Evolutionary conservation across 352 stramenopile species (phyloP).

Genomic region (Phytophthora syringae): DNA sequence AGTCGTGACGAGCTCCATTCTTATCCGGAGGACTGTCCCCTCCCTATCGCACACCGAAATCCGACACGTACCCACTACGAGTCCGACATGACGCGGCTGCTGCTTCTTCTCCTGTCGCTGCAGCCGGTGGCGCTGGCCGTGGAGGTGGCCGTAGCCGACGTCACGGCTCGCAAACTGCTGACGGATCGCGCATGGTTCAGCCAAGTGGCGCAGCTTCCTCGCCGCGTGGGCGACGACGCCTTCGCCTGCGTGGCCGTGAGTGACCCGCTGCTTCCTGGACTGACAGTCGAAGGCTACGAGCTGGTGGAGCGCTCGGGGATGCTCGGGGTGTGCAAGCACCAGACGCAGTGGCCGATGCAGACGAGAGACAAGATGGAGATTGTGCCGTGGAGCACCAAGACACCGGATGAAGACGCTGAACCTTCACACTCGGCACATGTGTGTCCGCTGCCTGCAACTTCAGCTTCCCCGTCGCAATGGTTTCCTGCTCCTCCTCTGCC

Average conservation of each 20-base stretch:
- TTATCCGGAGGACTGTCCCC: not conserved
- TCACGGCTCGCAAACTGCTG: slow-evolving; percentile 38
- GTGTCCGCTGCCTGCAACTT: slow-evolving; percentile 28
- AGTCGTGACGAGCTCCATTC: too few relatives aligned
- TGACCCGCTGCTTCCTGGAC: slow-evolving; percentile 45
- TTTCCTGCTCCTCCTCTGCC: slow-evolving; percentile 27
- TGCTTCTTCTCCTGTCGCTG: slow-evolving; percentile 21
- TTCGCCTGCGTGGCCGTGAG: slow-evolving; percentile 39
- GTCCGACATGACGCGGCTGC: slow-evolving; percentile 15
- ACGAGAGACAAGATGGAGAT: slow-evolving; percentile 31
- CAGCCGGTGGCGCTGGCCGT: slow-evolving; percentile 3
- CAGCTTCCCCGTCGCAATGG: slow-evolving; percentile 2
- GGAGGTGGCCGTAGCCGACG: slow-evolving; percentile 19
- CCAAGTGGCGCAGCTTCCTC: slow-evolving; percentile 46
- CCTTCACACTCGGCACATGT: slow-evolving; percentile 14
- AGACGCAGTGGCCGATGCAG: slow-evolving; percentile 35
- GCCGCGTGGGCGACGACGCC: slow-evolving; percentile 20
- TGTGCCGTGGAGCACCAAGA: slow-evolving; percentile 16
- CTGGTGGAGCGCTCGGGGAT: slow-evolving; percentile 70
- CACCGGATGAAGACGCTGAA: not conserved
- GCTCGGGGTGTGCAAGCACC: slow-evolving; percentile 69
- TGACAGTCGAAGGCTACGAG: slow-evolving; percentile 70
- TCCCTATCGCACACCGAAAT: slow-evolving; percentile 7
- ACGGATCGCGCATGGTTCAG: slow-evolving; percentile 59
- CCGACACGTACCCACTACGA: not conserved